Evolutionary conservation across 208 protist genomes (phyloP), one percentile per base, ranked within the genome.

Genomic region (Wallacemonas sp.): DNA sequence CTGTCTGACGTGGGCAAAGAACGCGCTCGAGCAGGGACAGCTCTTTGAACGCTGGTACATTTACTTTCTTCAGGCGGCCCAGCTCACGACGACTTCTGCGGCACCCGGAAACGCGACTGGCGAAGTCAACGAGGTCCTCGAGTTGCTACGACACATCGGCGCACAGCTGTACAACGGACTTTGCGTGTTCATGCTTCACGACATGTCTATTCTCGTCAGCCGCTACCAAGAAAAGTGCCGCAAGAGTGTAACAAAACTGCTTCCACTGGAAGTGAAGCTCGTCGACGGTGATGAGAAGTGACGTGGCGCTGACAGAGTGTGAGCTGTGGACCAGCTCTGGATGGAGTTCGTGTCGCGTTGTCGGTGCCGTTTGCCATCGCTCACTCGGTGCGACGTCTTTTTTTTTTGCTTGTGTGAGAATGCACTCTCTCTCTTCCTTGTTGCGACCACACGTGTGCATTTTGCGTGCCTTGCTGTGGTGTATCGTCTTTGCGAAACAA

Each of bases 1-100:
- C 22, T 86, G 66, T 38, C 48, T 93, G 24, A 76, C 67, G 9
- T 90, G 87, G 81, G 78, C 79, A 13, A 41, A 70, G 17, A 90
- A 85, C 50, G 82, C 76, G 54, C 63, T 93, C 26, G 81, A 89
- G 57, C 76, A 89, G 61, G 72, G 72, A 15, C 87, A 93, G 70
- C 66, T 93, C 12, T 88, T 90, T 54, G 80, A 90, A 41, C 66
- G 70, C 24, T 93, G 87, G 84, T 76, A 75, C 50, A 73, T 85
- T 30, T 89, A 88, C 73, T 90, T 85, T 53, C 66, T 58, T 0
- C 74, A 85, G 50, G 74, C 79, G 9, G 66, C 66, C 21, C 50
- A 65, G 39, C 39, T 70, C 4, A 48, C 29, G 15, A 42, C 38
- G 0, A 15, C 62, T 0, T 21, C 34, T 0, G 15, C 33, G 3